Conservation (phyloP, 1,139 yeast genomes). For the Pichia terricola region DNA sequence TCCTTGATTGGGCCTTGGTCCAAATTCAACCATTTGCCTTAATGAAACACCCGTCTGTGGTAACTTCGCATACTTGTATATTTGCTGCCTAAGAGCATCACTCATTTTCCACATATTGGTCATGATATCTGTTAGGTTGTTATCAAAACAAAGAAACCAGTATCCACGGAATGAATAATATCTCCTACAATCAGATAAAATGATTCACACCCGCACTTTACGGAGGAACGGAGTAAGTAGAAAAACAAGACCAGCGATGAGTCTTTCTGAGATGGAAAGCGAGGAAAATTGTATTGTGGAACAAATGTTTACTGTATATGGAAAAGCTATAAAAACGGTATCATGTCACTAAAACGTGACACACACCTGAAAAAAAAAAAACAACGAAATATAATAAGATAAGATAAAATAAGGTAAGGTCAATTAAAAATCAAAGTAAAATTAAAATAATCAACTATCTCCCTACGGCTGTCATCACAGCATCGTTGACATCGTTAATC, state of each 20-base stretch:
- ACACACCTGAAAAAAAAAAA: too few species aligned
- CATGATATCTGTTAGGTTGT: slow-evolving; percentile 3
- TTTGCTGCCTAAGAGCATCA: slow-evolving; percentile 21
- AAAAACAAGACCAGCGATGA: too few species aligned
- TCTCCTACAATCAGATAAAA: not conserved
- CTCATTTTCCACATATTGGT: slow-evolving; percentile 23
- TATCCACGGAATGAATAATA: not conserved
- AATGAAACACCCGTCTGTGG: slow-evolving; percentile 81
- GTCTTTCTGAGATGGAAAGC: too few species aligned
- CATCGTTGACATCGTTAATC: slow-evolving; percentile 34
- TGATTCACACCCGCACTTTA: not conserved
- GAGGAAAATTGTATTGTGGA: too few species aligned
- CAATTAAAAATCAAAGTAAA: too few species aligned
- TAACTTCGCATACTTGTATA: slow-evolving; percentile 50
- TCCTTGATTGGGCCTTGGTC: slow-evolving; percentile 69
- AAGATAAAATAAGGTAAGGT: too few species aligned
- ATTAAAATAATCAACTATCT: not conserved
- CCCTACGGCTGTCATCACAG: slow-evolving; percentile 25
- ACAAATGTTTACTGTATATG: too few species aligned
- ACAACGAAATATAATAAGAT: too few species aligned
- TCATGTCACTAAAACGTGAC: too few species aligned
- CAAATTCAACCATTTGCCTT: slow-evolving; percentile 90
- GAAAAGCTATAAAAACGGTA: too few species aligned
- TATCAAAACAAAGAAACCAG: not conserved
- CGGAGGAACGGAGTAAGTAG: not conserved